These are phyloP conservation scores for Magnusiomyces sp. DNA, from an alignment of 1,139 yeast genomes.

Conservation along the genomic window DNA sequence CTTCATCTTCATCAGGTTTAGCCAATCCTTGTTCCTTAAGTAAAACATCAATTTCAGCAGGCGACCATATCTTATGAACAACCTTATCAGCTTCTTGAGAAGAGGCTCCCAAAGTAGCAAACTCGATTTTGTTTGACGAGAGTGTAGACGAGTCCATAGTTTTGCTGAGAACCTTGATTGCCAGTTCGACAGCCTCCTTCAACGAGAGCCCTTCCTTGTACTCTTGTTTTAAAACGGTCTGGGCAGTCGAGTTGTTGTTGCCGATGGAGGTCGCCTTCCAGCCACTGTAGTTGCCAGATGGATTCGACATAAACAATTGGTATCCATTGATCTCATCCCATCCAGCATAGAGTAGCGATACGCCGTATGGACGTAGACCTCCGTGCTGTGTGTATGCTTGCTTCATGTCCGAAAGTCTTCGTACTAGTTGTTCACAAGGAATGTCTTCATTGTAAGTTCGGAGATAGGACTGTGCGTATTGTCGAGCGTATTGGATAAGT, in stretches of 20 bases:
- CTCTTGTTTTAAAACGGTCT: slow-evolving; percentile 89
- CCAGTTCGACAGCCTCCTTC: slow-evolving; percentile 77
- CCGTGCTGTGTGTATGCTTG: slow-evolving; percentile 99
- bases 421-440: slow-evolving; percentile 85
- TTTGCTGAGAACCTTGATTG: slow-evolving; percentile 84
- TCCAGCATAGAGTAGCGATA: slow-evolving; percentile 92
- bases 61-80: slow-evolving; percentile 68
- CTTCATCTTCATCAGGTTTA: slow-evolving; percentile 43
- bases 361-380: slow-evolving; percentile 97
- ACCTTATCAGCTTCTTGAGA: slow-evolving; percentile 41
- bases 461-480: slow-evolving; percentile 73
- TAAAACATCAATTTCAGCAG: slow-evolving; percentile 64
- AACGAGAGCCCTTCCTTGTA: slow-evolving; percentile 74
- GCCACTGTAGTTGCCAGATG: slow-evolving; percentile 95
- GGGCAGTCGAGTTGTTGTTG: slow-evolving; percentile 93
- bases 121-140: slow-evolving; percentile 81
- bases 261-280: slow-evolving; percentile 99
- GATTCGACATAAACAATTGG: slow-evolving; percentile 91
- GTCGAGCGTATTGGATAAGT: slow-evolving; percentile 80
- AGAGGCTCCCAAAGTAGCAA: slow-evolving; percentile 60
- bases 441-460: slow-evolving; percentile 84
- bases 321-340: slow-evolving; percentile 83
- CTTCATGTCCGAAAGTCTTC: slow-evolving; percentile 82
- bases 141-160: slow-evolving; percentile 87
- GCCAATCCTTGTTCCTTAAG: slow-evolving; percentile 68